Evolutionary conservation across 257 asterid genomes (phyloP).

Genomic region (Solanum clarkiae): DNA sequence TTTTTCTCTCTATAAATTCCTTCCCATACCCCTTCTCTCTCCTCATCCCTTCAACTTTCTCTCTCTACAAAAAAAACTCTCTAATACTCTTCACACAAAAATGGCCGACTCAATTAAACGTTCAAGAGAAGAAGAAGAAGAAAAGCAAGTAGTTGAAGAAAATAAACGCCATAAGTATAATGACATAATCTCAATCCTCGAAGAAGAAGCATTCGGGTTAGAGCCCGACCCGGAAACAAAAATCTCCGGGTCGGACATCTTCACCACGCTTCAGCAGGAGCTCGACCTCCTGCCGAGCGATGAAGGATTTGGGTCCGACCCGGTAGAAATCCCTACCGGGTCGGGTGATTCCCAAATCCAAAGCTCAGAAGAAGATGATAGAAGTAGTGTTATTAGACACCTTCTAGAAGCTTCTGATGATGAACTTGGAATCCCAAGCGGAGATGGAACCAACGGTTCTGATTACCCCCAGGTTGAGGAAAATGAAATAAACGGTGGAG

Average conservation of each 20-base stretch:
- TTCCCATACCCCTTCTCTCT: slow-evolving; percentile 49
- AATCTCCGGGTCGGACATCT: slow-evolving; percentile 33
- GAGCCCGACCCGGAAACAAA: slow-evolving; percentile 22
- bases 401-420: slow-evolving; percentile 89
- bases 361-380: slow-evolving; percentile 16
- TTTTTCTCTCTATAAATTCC: slow-evolving; percentile 39
- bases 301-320: slow-evolving; percentile 7
- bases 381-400: slow-evolving; percentile 51
- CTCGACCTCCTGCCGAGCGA: slow-evolving; percentile 33
- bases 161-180: slow-evolving; percentile 32
- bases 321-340: background rate
- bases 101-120: slow-evolving; percentile 67
- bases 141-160: background rate
- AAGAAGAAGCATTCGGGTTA: slow-evolving; percentile 24
- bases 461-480: background rate
- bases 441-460: slow-evolving; percentile 7
- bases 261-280: slow-evolving; percentile 54
- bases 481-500: slow-evolving; percentile 8
- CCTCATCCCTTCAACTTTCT: slow-evolving; percentile 23
- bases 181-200: slow-evolving; percentile 51
- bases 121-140: slow-evolving; percentile 42
- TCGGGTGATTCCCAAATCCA: background rate
- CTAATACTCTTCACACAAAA: background rate
- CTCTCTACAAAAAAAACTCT: background rate
- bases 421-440: slow-evolving; percentile 65